phyloP scores from a whole-genome alignment of 1,139 yeast genomes.

The Yamadazyma spencermartinsiae region DNA sequence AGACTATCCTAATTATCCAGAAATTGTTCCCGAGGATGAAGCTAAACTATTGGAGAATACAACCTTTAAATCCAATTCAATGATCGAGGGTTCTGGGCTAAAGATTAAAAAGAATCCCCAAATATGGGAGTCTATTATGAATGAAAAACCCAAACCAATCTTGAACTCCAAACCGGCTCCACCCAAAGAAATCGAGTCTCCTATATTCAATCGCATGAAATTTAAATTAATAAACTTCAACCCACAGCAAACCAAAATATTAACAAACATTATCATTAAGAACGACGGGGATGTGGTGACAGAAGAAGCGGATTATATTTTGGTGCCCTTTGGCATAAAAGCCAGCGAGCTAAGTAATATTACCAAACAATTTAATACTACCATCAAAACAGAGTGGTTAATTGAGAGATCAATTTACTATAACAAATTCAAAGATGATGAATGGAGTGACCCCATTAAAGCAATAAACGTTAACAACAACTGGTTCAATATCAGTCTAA shows the following conservation, averaged over 20 bases:
- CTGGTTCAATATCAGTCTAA: conserved; percentile 46
- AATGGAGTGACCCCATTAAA: conserved; percentile 71
- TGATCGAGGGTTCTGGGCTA: conserved; percentile 7
- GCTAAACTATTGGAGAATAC: conserved; percentile 13
- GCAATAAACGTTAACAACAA: conserved; percentile 36
- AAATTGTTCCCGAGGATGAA: conserved; percentile 6
- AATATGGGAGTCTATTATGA: conserved; percentile 56
- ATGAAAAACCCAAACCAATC: conserved; percentile 3
- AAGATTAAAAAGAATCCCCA: conserved; percentile 26
- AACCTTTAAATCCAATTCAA: conserved; percentile 7
- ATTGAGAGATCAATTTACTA: conserved; percentile 76
- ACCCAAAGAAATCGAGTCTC: conserved; percentile 2
- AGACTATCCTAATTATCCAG: conserved; percentile 16
- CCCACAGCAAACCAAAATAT: conserved; percentile 9
- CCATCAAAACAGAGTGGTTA: conserved; percentile 76
- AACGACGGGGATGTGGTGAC: conserved; percentile 41
- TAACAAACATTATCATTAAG: conserved; percentile 33
- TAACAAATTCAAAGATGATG: conserved; percentile 52
- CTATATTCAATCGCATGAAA: conserved; percentile 10
- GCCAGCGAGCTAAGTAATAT: neutral
- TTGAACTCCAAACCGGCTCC: conserved; percentile 1
- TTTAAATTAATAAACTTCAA: conserved; percentile 12
- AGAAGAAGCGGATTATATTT: conserved; percentile 7
- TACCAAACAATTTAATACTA: neutral
- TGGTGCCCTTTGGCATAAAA: conserved; percentile 15